phyloP scores from a whole-genome alignment of 345 rosid genomes.

The Eucalyptus cladocalyx region DNA sequence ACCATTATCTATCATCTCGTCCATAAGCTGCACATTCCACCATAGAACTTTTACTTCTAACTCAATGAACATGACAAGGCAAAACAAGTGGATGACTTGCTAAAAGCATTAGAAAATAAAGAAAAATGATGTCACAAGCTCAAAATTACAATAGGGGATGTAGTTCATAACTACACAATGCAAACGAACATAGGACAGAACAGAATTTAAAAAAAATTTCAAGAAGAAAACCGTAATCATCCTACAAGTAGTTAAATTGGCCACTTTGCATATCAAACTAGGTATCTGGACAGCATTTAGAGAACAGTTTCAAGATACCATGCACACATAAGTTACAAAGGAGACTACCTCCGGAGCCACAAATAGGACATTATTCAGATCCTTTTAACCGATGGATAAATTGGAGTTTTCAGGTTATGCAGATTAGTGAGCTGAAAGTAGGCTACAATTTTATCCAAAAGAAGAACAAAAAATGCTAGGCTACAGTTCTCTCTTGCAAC shows the following conservation, averaged over 20 bases:
- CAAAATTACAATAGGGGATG: neutral
- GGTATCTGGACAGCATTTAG: neutral
- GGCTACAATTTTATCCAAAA: neutral
- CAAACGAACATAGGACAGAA: neutral
- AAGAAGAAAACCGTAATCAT: neutral
- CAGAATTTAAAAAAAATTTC: neutral
- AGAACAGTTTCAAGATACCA: neutral
- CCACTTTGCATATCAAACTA: neutral
- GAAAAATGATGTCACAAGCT: neutral
- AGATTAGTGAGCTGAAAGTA: neutral
- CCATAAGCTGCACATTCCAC: conserved; percentile 55
- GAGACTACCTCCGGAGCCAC: neutral
- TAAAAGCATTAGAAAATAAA: neutral
- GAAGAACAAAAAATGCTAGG: neutral
- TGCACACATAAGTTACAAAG: neutral
- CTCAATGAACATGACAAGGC: neutral
- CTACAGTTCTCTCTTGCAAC: neutral
- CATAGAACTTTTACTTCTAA: neutral
- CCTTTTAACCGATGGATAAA: neutral
- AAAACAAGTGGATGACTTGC: neutral
- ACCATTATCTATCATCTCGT: conserved; percentile 99
- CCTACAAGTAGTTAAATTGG: neutral
- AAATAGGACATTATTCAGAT: neutral
- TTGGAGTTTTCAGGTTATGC: neutral
- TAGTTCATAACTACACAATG: neutral